Evolutionary conservation across 805 yeast species (phyloP).

Genomic region (Myxozyma melibiosi): DNA sequence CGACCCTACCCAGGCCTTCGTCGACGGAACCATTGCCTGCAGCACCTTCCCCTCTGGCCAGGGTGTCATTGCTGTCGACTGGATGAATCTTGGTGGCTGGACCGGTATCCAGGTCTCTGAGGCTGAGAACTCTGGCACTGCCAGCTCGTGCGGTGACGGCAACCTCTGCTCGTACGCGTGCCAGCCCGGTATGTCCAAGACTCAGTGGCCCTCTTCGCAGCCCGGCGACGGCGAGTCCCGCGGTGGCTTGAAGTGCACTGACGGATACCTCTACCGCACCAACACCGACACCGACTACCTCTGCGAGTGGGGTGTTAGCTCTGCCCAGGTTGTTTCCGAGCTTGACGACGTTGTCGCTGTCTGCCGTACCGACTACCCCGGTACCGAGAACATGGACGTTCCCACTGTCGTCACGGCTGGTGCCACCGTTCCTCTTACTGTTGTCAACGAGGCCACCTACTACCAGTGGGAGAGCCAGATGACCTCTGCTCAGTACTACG

Average conservation of each 20-base stretch:
- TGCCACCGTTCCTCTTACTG: conserved; percentile 64
- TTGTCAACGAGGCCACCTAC: conserved; percentile 75
- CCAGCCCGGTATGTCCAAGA: conserved; percentile 98
- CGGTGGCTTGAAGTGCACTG: conserved; percentile 85
- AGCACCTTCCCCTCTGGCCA: conserved; percentile 73
- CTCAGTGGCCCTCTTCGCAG: conserved; percentile 93
- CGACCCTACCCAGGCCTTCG: conserved; percentile 62
- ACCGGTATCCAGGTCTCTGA: conserved; percentile 67
- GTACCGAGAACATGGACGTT: conserved; percentile 96
- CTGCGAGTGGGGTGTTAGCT: conserved; percentile 82
- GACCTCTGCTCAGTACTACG: conserved; percentile 96
- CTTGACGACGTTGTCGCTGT: conserved; percentile 71
- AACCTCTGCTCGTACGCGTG: conserved; percentile 97
- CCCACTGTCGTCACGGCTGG: conserved; percentile 85
- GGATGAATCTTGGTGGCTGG: conserved; percentile 80
- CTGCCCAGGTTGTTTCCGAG: conserved; percentile 70
- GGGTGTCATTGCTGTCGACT: conserved; percentile 77
- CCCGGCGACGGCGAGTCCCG: conserved; percentile 87
- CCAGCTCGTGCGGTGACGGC: conserved; percentile 76
- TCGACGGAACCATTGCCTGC: conserved; percentile 73
- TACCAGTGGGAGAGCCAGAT: conserved; percentile 75
- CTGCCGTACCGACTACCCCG: conserved; percentile 99
- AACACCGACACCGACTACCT: conserved; percentile 66
- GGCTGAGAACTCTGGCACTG: conserved; percentile 62
- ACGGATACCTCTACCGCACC: conserved; percentile 81